Percentiles rank a stretch among this genome's conserved stretches.
Evolutionary conservation across 2,329 filamentous ascomycete species (phyloP).

Genomic region (Sarocladiaceae sp.): DNA sequence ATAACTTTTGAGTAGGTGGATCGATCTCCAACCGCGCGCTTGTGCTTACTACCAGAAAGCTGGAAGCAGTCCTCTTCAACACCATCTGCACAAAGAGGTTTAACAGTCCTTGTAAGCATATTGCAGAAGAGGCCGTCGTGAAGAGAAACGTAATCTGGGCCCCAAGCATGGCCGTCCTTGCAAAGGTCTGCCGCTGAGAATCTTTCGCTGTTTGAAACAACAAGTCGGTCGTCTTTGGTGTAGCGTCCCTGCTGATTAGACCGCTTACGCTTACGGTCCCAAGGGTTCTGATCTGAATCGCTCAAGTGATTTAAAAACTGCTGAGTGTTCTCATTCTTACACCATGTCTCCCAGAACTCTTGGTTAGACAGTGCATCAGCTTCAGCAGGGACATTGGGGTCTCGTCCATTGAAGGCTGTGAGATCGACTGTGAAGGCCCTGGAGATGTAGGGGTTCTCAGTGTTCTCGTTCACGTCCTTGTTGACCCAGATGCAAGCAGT

Average conservation of each 20-base stretch:
- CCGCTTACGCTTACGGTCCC: background rate
- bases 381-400: background rate
- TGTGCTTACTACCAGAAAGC: background rate
- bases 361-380: background rate
- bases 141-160: background rate
- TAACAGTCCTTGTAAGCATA: background rate
- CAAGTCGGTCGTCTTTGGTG: background rate
- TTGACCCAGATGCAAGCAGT: background rate
- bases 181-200: background rate
- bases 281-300: background rate
- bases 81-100: background rate
- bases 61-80: conserved; percentile 1
- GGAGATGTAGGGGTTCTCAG: background rate
- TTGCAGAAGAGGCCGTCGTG: background rate
- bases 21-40: background rate
- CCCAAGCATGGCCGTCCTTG: background rate
- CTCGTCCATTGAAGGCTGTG: background rate
- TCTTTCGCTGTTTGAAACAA: background rate
- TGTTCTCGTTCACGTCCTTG: background rate
- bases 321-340: background rate
- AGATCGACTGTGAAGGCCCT: background rate
- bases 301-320: too few relatives aligned
- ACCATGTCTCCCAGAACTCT: background rate
- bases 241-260: background rate
- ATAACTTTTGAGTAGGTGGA: background rate